These are phyloP conservation scores for Pseudogymnoascus sp. DNA, from an alignment of 2,329 filamentous ascomycete genomes.

Conservation along the genomic window DNA sequence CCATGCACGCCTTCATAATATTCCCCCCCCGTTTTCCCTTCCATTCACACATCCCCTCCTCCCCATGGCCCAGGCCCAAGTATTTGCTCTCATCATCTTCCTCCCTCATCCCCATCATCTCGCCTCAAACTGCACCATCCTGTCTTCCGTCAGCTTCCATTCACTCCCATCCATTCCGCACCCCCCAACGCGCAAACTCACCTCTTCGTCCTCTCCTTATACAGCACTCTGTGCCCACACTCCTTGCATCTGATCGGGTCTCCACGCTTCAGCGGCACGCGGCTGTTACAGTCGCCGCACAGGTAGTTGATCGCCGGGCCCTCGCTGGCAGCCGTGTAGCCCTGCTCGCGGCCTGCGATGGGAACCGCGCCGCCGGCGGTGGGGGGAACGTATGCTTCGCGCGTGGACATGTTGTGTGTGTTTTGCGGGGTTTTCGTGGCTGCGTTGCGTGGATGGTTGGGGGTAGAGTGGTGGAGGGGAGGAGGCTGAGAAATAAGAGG, in stretches of 20 bases:
- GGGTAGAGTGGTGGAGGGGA: neutral
- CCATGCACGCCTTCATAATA: slow-evolving; percentile 8
- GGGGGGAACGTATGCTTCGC: slow-evolving; percentile 73
- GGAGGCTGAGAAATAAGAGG: slow-evolving; percentile 1
- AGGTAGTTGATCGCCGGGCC: slow-evolving; percentile 59
- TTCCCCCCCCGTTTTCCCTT: neutral
- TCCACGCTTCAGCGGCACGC: slow-evolving; percentile 66
- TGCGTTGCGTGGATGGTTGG: neutral
- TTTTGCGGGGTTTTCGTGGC: neutral
- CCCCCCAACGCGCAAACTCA: slow-evolving; percentile 40
- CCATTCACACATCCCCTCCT: neutral
- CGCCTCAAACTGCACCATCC: slow-evolving; percentile 98
- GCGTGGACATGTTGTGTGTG: slow-evolving; percentile 50
- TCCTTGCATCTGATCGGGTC: slow-evolving; percentile 83
- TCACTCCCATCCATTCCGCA: neutral
- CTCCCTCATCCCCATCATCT: slow-evolving; percentile 46
- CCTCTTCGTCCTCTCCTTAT: slow-evolving; percentile 98
- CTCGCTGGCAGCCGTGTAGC: slow-evolving; percentile 33
- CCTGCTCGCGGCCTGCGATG: slow-evolving; percentile 25
- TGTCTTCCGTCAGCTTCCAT: slow-evolving; percentile 31
- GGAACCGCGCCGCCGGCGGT: slow-evolving; percentile 39
- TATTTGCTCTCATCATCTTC: slow-evolving; percentile 7
- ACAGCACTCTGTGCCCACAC: slow-evolving; percentile 90
- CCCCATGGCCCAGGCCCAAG: neutral
- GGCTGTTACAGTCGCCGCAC: slow-evolving; percentile 78